Evolutionary conservation across 768 basidiomycete genomes (phyloP), one percentile per base, ranked within the genome.

Genomic region (Lyophyllum shimeji): DNA sequence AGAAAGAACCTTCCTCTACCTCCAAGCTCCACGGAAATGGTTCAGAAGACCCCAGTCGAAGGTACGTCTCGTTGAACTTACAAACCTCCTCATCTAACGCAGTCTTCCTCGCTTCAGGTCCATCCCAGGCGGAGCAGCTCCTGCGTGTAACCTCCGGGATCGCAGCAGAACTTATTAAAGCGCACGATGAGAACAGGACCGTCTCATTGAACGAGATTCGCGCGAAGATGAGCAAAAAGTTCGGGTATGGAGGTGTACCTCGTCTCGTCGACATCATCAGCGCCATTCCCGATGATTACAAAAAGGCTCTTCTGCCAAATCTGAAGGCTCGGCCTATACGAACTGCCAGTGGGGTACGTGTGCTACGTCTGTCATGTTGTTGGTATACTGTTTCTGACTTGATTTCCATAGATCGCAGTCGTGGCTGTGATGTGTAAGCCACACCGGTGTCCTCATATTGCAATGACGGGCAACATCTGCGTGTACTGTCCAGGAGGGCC

Each of bases 341-440:
- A 59, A 98, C 96, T 3, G 97, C 97, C 7, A 96, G 94, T 72
- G 96, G 97, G 56, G 95, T 95, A 64, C 65, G 87, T 29, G 9
- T 29, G 9, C 29, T 79, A 17, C 18, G 40, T 31, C n/a, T 11
- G 47, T 39, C 37, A 18, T 27, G 24, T n/a, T 37, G 39, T 46
- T 7, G 37, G 37, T 40, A 39, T 17, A 17, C 18, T 53, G 27
- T 20, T n/a, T 47, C 45, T 53, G 49, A 47, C 52, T 44, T 24
- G 23, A 27, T 3, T 29, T 12, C 54, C 44, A 3, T 56, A 96
- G 94, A 95, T 98, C 56, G 97, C 96, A 15, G 96, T 98, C 21
- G 97, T 99, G 13, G 97, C 97, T 8, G 96, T 99, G n/a, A 99
- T 99, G 97, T 96, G 95, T 77, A 99, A 98, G 67, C 97, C 97